These are phyloP conservation scores for Penicillium flavigenum DNA, from an alignment of 495 filamentous ascomycete genomes.

Conservation along the genomic window DNA sequence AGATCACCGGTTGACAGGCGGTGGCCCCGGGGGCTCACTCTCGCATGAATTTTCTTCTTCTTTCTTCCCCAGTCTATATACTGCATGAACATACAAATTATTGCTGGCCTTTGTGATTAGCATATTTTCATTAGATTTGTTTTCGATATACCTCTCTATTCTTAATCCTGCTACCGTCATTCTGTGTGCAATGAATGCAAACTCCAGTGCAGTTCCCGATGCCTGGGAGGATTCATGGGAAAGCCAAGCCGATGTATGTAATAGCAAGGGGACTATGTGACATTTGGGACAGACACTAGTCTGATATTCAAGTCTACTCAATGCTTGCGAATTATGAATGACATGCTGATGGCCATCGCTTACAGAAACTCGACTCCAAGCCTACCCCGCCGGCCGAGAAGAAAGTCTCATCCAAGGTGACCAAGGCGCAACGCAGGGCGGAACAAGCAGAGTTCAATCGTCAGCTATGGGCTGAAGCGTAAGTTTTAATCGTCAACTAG, in stretches of 20 bases:
- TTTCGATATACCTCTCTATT: not conserved
- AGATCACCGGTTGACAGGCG: conserved; percentile 23
- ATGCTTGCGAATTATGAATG: not conserved
- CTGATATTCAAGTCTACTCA: not conserved
- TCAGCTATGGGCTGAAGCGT: conserved; percentile 88
- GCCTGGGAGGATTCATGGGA: conserved; percentile 96
- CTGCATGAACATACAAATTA: conserved; percentile 15
- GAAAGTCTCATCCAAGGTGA: conserved; percentile 54
- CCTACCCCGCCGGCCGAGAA: conserved; percentile 42
- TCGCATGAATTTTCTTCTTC: conserved; percentile 29
- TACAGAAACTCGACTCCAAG: conserved; percentile 41
- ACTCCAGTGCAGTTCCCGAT: conserved; percentile 56
- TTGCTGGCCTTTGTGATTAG: conserved; percentile 7
- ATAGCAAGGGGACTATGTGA: not conserved
- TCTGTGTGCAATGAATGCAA: conserved; percentile 51
- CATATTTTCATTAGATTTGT: conserved; percentile 3
- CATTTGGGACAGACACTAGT: not conserved
- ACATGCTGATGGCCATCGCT: conserved; percentile 14
- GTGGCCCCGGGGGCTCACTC: conserved; percentile 23
- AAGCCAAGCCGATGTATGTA: conserved; percentile 65
- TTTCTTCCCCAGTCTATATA: conserved; percentile 17
- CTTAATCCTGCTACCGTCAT: conserved; percentile 1
- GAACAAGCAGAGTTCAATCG: conserved; percentile 79
- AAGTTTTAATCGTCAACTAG: conserved; percentile 31
- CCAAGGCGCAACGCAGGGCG: conserved; percentile 74